These are phyloP conservation scores for Trametes cinnabarina DNA, from an alignment of 768 basidiomycete species.

Conservation along the genomic window DNA sequence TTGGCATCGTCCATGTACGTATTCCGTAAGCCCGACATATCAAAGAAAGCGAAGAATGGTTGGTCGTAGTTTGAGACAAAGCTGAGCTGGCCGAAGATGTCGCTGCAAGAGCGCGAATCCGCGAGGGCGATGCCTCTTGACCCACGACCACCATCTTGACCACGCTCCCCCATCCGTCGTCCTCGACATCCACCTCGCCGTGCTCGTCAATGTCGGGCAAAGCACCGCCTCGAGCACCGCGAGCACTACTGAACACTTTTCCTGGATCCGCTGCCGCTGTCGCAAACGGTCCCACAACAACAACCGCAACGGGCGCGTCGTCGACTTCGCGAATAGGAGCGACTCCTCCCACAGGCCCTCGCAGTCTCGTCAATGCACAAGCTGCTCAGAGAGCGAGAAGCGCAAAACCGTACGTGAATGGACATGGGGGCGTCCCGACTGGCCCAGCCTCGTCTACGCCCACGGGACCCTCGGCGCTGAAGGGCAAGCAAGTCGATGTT, in stretches of 20 bases:
- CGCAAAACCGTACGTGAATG: constrained; percentile 47
- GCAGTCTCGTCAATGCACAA: constrained; percentile 45
- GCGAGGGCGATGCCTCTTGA: constrained; percentile 22
- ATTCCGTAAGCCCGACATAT: constrained; percentile 1
- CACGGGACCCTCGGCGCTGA: constrained; percentile 31
- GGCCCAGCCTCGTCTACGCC: constrained; percentile 24
- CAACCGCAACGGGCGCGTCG: constrained; percentile 33
- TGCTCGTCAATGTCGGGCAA: constrained; percentile 65
- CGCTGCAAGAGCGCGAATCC: constrained; percentile 19
- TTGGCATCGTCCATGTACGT: constrained; percentile 5
- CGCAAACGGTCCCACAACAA: constrained; percentile 33
- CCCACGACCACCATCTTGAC: constrained; percentile 23
- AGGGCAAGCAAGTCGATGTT: constrained; percentile 43
- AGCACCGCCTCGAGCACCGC: constrained; percentile 71
- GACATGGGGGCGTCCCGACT: constrained; percentile 33
- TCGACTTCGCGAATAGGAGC: constrained; percentile 43
- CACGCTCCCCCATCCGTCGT: constrained; percentile 5
- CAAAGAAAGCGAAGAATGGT: constrained; percentile 6
- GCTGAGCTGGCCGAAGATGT: constrained; percentile 19
- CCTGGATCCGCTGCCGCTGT: constrained; percentile 23
- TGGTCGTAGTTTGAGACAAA: constrained; percentile 9
- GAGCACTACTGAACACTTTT: constrained; percentile 57
- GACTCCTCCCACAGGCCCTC: constrained; percentile 63
- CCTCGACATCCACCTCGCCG: constrained; percentile 11
- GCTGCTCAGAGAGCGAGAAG: constrained; percentile 24